Conservation (phyloP, 2,329 filamentous ascomycete genomes). For the Aureobasidium lini region DNA sequence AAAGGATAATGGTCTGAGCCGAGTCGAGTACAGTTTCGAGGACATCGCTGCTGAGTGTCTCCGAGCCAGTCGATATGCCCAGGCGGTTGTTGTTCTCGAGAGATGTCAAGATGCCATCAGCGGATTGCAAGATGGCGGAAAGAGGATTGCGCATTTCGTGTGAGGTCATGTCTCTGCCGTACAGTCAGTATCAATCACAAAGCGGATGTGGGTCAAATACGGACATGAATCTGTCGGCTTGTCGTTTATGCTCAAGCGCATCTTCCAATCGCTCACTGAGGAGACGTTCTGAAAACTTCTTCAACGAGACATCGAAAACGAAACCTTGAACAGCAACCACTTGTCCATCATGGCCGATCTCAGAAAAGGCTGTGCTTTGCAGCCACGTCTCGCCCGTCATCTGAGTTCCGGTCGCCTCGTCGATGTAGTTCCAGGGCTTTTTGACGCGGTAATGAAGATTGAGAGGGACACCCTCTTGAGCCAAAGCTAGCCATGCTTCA, state of each 20-base stretch:
- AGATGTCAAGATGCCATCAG: conserved; percentile 34
- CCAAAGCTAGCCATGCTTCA: conserved; percentile 26
- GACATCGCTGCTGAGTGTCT: background rate
- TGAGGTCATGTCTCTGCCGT: conserved; percentile 23
- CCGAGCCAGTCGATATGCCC: background rate
- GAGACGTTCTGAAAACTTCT: conserved; percentile 26
- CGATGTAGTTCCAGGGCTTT: conserved; percentile 28
- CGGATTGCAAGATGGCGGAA: conserved; percentile 37
- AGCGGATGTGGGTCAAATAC: no score
- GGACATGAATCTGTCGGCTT: conserved; percentile 30
- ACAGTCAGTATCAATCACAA: no score
- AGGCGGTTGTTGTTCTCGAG: conserved; percentile 19
- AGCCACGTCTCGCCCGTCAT: conserved; percentile 26
- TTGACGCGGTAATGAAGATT: conserved; percentile 32
- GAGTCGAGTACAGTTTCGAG: conserved; percentile 17
- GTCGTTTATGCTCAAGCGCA: conserved; percentile 30
- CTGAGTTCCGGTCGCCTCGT: conserved; percentile 22
- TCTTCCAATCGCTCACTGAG: conserved; percentile 27
- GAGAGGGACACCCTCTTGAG: conserved; percentile 26
- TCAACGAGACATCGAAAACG: conserved; percentile 28
- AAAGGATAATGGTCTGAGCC: conserved; percentile 18
- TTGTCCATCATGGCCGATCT: conserved; percentile 24
- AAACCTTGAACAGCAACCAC: conserved; percentile 26
- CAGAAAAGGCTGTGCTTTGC: conserved; percentile 26
- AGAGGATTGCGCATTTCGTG: conserved; percentile 39